A percentile compares a stretch with the other conserved stretches of the same genome.
phyloP scores from a whole-genome alignment of 176 grass and related monocot species.

The Cenchrus purpureus region DNA sequence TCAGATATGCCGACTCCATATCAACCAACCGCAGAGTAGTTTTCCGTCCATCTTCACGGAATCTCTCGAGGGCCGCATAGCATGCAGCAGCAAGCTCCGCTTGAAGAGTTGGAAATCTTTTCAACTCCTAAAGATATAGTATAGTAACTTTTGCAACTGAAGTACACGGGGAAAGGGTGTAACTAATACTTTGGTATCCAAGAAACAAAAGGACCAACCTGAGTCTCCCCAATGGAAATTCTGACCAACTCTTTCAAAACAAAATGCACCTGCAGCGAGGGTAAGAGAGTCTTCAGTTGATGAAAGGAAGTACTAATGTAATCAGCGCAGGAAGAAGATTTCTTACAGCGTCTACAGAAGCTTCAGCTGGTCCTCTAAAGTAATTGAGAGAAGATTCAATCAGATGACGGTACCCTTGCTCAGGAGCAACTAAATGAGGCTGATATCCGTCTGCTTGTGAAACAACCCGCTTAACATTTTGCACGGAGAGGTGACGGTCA shows the following conservation, averaged over 20 bases:
- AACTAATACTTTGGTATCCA: neutral
- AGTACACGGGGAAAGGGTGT: neutral
- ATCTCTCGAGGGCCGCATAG: conserved; percentile 73
- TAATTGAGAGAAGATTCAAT: conserved; percentile 92
- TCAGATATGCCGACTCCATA: conserved; percentile 86
- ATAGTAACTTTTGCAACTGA: conserved; percentile 28
- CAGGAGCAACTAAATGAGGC: conserved; percentile 96
- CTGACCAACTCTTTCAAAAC: conserved; percentile 96
- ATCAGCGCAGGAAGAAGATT: conserved; percentile 30
- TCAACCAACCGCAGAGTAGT: conserved; percentile 83
- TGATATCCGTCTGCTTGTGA: conserved; percentile 98
- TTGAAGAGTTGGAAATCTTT: conserved; percentile 88
- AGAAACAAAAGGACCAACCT: conserved; percentile 53
- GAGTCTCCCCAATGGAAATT: conserved; percentile 88
- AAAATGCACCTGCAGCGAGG: conserved; percentile 69
- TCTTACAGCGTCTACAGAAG: conserved; percentile 96
- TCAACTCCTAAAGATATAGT: conserved; percentile 67
- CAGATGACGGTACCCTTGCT: conserved; percentile 92
- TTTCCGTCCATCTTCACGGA: conserved; percentile 79
- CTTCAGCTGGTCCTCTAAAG: conserved; percentile 96
- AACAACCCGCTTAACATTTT: conserved; percentile 88
- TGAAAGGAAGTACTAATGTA: neutral
- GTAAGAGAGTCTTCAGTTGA: conserved; percentile 25
- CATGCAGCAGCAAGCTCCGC: conserved; percentile 79
- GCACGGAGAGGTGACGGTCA: conserved; percentile 73